Conservation (phyloP, 2,329 filamentous ascomycete genomes). For the Pseudocercospora ulei region DNA sequence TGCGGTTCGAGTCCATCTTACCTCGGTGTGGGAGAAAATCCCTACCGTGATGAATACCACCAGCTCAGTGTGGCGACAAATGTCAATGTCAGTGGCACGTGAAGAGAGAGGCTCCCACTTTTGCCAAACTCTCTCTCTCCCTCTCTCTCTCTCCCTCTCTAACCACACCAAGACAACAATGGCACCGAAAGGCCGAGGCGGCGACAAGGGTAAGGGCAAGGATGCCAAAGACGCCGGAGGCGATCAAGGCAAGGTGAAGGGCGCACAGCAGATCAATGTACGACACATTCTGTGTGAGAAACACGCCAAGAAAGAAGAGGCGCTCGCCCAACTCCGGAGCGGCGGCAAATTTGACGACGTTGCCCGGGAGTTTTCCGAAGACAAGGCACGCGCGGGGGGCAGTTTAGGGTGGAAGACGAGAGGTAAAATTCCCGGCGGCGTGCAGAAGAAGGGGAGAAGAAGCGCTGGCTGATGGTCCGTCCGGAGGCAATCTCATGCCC, state of each 20-base stretch:
- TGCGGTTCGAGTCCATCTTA: constrained; percentile 19
- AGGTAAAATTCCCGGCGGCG: no score
- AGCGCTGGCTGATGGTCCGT: no score
- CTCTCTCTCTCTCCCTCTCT: not conserved
- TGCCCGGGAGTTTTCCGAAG: constrained; percentile 61
- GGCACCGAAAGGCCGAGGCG: constrained; percentile 31
- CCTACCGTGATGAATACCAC: no score
- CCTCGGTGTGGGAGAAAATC: not conserved
- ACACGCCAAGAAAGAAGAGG: constrained; percentile 67
- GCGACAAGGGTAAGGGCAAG: constrained; percentile 21
- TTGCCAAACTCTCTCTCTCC: no score
- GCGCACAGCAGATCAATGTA: constrained; percentile 61
- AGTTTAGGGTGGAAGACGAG: constrained; percentile 59
- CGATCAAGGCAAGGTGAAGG: constrained; percentile 42
- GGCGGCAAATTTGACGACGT: constrained; percentile 67
- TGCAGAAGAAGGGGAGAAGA: constrained; percentile 37
- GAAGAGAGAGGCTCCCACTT: no score
- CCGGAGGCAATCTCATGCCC: constrained; percentile 51
- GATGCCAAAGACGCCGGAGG: constrained; percentile 24
- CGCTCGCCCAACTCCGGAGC: constrained; percentile 55
- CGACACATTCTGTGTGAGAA: constrained; percentile 71
- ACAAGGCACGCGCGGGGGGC: constrained; percentile 64
- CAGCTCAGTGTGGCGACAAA: not conserved
- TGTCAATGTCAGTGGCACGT: not conserved
- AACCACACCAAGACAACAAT: constrained; percentile 15